Base-by-base conservation (phyloP, 2,329 filamentous ascomycete genomes). In the Ophiobolus disseminans region DNA sequence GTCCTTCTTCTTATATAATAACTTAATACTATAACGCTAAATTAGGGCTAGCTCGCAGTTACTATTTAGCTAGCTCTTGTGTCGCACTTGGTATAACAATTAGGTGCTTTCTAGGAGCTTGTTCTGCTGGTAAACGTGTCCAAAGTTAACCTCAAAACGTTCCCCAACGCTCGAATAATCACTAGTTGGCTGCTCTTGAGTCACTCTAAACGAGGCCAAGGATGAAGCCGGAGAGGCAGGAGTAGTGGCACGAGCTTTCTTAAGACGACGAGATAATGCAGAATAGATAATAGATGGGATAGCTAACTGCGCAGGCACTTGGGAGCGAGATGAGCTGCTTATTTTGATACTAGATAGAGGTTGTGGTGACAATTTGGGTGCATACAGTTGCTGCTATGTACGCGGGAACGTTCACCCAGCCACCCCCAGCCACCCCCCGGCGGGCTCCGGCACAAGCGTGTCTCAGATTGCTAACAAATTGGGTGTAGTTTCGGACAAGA, bases 11-110 rank as follows among this genome's bases (percentile, higher is more conserved):
- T n/a, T 6, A 21, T 39, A 39, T 21, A 23, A 19, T 6, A 39
- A n/a, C 36, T 39, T 14, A 23, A 39, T 21, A 39, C 36, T 21
- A 25, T 39, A 39, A 39, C 19, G 19, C 36, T 21, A 39, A 3
- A 39, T 39, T 14, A 21, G 20, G 7, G 36, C 4, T 6, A 13
- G 5, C 19, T 22, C 36, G 6, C 36, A 21, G 7, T 16, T 13
- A 14, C 36, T 23, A 16, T 10, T 17, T 3, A 40, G 38, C 3
- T 9, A 6, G 14, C n/a, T 30, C 14, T 30, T 40, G 38, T 40
- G 32, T 16, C 16, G 17, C 7, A 36, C 32, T 17, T 20, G 4
- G 13, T 36, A 36, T 11, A 16, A 11, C 32, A 7, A 36, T 13
- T 17, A 6, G 16, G 7, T 9, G 5, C 6, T 16, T 8, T 11